A percentile compares a stretch with the other conserved stretches of the same genome.
These are phyloP conservation scores for Astathelohania contejeani DNA, from an alignment of 371 early-diverging fungal species.

Conservation along the genomic window DNA sequence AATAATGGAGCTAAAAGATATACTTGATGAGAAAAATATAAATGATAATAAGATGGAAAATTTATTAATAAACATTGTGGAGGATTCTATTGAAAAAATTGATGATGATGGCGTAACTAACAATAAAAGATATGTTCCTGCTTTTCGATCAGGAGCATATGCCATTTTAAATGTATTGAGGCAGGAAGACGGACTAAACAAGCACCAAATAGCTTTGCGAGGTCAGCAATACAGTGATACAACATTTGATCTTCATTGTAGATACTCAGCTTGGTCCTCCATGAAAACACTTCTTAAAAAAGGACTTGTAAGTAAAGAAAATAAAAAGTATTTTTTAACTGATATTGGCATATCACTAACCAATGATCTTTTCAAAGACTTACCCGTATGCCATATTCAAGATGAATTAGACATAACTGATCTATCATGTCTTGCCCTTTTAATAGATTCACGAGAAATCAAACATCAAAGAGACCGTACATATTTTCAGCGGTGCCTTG, in stretches of 20 bases:
- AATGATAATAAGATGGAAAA: background rate
- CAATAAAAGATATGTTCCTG: constrained; percentile 28
- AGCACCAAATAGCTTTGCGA: constrained; percentile 18
- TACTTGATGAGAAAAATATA: background rate
- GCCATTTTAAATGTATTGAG: constrained; percentile 34
- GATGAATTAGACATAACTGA: background rate
- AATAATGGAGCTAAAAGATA: background rate
- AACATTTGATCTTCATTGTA: constrained; percentile 17
- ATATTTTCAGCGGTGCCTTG: constrained; percentile 36
- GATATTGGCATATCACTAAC: constrained; percentile 20
- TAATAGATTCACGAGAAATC: constrained; percentile 50
- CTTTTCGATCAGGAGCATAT: constrained; percentile 34
- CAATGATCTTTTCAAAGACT: constrained; percentile 13
- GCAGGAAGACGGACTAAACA: constrained; percentile 27
- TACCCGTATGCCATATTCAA: no score
- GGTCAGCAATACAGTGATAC: constrained; percentile 20
- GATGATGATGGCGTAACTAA: background rate
- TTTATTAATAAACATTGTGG: background rate
- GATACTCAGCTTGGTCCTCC: constrained; percentile 29
- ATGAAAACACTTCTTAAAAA: constrained; percentile 36
- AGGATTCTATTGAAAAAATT: background rate
- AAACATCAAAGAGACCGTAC: constrained; percentile 28
- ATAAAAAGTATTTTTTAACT: constrained; percentile 36
- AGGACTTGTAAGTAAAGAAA: constrained; percentile 32
- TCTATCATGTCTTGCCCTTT: constrained; percentile 10